These are phyloP conservation scores for Lecanicillium sp. DNA, from an alignment of 2,329 filamentous ascomycete genomes.

Conservation along the genomic window DNA sequence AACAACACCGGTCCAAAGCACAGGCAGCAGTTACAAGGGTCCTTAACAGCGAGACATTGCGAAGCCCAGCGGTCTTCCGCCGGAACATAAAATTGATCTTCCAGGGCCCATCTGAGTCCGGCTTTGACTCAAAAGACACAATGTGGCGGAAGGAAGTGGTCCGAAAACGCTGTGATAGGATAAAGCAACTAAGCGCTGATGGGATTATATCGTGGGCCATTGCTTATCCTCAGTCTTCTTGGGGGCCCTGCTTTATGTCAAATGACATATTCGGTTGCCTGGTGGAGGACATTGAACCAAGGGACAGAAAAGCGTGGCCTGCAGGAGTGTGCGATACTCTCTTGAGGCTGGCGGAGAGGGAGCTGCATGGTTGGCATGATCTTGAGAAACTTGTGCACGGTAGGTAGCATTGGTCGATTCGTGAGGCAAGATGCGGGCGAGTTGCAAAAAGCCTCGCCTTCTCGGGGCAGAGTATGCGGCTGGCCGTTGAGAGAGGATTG, in stretches of 20 bases:
- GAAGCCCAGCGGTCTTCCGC: not conserved
- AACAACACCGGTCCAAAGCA: too few relatives aligned
- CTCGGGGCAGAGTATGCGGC: conserved; percentile 60
- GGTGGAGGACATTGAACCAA: not conserved
- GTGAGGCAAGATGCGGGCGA: conserved; percentile 58
- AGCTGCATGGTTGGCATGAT: not conserved
- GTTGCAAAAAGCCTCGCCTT: conserved; percentile 67
- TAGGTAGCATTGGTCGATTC: not conserved
- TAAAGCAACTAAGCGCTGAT: not conserved
- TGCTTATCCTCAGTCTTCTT: not conserved
- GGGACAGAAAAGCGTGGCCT: not conserved
- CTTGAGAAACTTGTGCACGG: not conserved
- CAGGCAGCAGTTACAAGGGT: too few relatives aligned
- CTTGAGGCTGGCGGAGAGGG: too few relatives aligned
- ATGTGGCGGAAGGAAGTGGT: not conserved
- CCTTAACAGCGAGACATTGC: too few relatives aligned
- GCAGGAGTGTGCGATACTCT: not conserved
- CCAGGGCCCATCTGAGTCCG: not conserved
- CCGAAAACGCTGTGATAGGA: not conserved
- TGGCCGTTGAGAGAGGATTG: conserved; percentile 64
- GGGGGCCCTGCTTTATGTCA: conserved; percentile 1
- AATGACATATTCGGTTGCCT: not conserved
- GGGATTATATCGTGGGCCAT: conserved; percentile 1
- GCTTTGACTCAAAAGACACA: not conserved
- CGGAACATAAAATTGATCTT: not conserved